Evolutionary conservation across 805 yeast species (phyloP), one percentile per base, ranked within the genome.

Genomic region (Candida fluviatilis): DNA sequence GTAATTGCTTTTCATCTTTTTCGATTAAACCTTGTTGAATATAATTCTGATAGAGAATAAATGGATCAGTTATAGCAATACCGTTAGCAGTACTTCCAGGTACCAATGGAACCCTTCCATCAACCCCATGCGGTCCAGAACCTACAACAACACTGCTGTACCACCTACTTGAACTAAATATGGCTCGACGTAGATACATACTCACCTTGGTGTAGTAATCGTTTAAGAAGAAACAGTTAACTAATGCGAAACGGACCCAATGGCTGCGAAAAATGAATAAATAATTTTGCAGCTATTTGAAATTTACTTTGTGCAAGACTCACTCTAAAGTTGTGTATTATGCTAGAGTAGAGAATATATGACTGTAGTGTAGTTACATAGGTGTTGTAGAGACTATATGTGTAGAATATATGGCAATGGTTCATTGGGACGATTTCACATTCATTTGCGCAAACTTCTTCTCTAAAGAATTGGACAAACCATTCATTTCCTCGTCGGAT

Each of bases 1-100:
- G 60, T n/a, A 76, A 59, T 52, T 78, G 90, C n/a, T 64, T 63
- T 16, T 68, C 74, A 49, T 84, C 89, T 18, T 69, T 66, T 36
- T 68, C 59, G 6, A 83, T 55, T 2, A 71, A 40, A 2, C 86
- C 86, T 32, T 66, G 61, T 1, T 62, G 49, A 1, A 82, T 71
- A 38, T 75, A 70, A 42, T 69, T 70, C 43, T 74, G 75, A 48
- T 84, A 83, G 2, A 82, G 47, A 4, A 69, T 44, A 31, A 73
- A 69, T 0, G 90, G 89, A 52, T 83, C 90, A 0, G 89, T 82
- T 19, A 79, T 63, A 4, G 76, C 49, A 29, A 74, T 36, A 2
- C 41, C 46, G 3, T 13, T 10, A 26, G 40, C 29, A 18, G 26
- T 15, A 31, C n/a, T 17, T 19, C 18, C 40, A 18, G 17, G 24